Base-by-base conservation (phyloP, 1,284 basidiomycete genomes). In the Xerocomus amazonicus region DNA sequence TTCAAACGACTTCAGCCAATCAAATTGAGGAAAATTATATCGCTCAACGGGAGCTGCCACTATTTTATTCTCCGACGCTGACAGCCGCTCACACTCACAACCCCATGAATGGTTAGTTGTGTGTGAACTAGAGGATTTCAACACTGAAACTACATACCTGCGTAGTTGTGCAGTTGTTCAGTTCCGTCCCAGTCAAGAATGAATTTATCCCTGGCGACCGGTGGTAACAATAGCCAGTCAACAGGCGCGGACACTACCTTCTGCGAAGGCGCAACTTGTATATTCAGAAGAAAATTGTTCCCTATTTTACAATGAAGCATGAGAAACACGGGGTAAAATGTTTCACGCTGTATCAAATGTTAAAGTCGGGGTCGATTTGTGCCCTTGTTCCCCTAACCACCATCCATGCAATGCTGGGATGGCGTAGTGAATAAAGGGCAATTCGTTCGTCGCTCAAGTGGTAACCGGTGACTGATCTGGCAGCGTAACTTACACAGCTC, bases 331-430 rank as follows among this genome's bases (percentile, higher is more conserved):
- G 4, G 39, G 14, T 3, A 0, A 0, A 10, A 41, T 33, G 51
- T 54, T 66, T 64, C 63, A 58, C 57, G 51, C 34, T 41, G 14
- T 17, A 52, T 62, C 33, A 38, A 34, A 43, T 45, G 47, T 51
- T 33, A 33, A 49, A 40, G 19, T 45, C 12, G 31, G 60, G 31
- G 16, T 68, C 41, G 6, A 76, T 87, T 71, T 88, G 57, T 83
- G 84, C 85, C 83, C 78, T 80, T 57, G 83, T 88, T 88, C 84
- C 84, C 85, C 84, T 87, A 84, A 60, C 84, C 84, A 74, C 73
- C 80, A 79, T 71, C 83, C 82, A 87, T 70, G 48, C 45, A 52
- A 48, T 38, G 59, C 60, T 56, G 69, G 73, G 76, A 75, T 78
- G 78, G 73, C 65, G 84, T 86, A 86, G 84, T 87, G 84, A 86